These are phyloP conservation scores for Hyphodiscus sp. DNA, from an alignment of 2,329 filamentous ascomycete genomes.

Conservation along the genomic window DNA sequence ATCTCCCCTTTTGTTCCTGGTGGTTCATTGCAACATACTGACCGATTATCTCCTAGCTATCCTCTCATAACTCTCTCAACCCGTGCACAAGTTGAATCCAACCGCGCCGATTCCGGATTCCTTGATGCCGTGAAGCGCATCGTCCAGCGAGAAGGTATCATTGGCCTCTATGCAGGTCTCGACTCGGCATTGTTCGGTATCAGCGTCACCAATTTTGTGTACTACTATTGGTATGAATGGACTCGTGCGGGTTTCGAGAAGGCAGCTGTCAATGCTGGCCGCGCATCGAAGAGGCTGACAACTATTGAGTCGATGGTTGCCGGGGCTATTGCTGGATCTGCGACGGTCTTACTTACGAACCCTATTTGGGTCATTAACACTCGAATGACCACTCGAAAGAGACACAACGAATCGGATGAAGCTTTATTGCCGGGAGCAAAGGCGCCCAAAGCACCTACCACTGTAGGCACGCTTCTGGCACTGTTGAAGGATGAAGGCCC, in stretches of 20 bases:
- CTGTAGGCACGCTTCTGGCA: slow-evolving; percentile 72
- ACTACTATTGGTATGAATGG: slow-evolving; percentile 99
- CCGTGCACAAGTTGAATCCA: slow-evolving; percentile 94
- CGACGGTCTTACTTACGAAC: slow-evolving; percentile 93
- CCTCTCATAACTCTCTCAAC: slow-evolving; percentile 96
- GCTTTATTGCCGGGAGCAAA: slow-evolving; percentile 37
- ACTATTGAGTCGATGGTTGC: slow-evolving; percentile 93
- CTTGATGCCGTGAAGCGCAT: slow-evolving; percentile 79
- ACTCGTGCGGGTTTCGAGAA: slow-evolving; percentile 79
- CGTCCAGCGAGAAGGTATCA: slow-evolving; percentile 82
- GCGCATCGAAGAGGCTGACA: slow-evolving; percentile 74
- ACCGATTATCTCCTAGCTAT: slow-evolving; percentile 52
- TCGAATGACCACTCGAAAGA: slow-evolving; percentile 86
- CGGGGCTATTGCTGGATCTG: slow-evolving; percentile 85
- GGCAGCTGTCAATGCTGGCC: slow-evolving; percentile 66
- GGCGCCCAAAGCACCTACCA: slow-evolving; percentile 55
- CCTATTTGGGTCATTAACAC: slow-evolving; percentile 99
- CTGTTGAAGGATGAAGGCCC: slow-evolving; percentile 81
- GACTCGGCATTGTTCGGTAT: slow-evolving; percentile 96
- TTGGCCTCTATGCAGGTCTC: slow-evolving; percentile 85
- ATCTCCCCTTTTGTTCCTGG: slow-evolving; percentile 3
- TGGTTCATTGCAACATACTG: not conserved
- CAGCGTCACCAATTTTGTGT: slow-evolving; percentile 97
- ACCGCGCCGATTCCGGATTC: slow-evolving; percentile 80
- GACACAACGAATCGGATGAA: slow-evolving; percentile 38